Percentiles rank a stretch among this genome's conserved stretches.
Evolutionary conservation across 106 monocot species (phyloP).

Genomic region (Phalaenopsis aphrodite): DNA sequence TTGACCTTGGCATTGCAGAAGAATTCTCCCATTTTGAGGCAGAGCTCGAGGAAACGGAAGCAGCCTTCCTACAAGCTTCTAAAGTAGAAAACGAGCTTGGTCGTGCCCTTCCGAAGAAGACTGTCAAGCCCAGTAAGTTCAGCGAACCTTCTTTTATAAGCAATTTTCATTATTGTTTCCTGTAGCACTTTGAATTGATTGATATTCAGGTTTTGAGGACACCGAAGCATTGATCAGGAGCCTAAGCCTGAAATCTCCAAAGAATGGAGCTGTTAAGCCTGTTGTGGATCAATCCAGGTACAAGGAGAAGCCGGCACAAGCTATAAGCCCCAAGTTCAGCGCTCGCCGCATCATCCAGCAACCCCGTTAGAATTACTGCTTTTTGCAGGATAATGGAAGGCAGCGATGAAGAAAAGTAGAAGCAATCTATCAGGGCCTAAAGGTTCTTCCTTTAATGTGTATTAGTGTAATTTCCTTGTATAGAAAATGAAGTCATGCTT

Average conservation of each 20-base stretch:
- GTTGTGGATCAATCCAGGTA: slow-evolving; percentile 23
- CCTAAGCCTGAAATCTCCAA: slow-evolving; percentile 51
- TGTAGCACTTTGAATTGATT: not conserved
- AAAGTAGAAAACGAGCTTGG: slow-evolving; percentile 6
- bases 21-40: slow-evolving; percentile 30
- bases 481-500: not conserved
- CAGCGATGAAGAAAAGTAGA: not conserved
- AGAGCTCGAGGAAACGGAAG: slow-evolving; percentile 4
- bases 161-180: not conserved
- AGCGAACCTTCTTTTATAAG: too few species aligned
- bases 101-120: not conserved
- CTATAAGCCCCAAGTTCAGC: slow-evolving; percentile 40
- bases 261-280: slow-evolving; percentile 12
- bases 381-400: too few species aligned
- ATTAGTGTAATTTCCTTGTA: slow-evolving; percentile 7
- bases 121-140: slow-evolving; percentile 12
- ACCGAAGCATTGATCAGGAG: slow-evolving; percentile 30
- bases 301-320: slow-evolving; percentile 48
- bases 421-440: not conserved
- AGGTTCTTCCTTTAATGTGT: not conserved
- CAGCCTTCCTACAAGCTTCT: slow-evolving; percentile 5
- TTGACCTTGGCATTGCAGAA: slow-evolving; percentile 55
- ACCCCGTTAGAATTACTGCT: slow-evolving; percentile 27
- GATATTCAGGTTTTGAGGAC: slow-evolving; percentile 22
- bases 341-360: slow-evolving; percentile 46